Conservation (phyloP, 768 basidiomycete genomes). For the Boletellus emodensis region DNA sequence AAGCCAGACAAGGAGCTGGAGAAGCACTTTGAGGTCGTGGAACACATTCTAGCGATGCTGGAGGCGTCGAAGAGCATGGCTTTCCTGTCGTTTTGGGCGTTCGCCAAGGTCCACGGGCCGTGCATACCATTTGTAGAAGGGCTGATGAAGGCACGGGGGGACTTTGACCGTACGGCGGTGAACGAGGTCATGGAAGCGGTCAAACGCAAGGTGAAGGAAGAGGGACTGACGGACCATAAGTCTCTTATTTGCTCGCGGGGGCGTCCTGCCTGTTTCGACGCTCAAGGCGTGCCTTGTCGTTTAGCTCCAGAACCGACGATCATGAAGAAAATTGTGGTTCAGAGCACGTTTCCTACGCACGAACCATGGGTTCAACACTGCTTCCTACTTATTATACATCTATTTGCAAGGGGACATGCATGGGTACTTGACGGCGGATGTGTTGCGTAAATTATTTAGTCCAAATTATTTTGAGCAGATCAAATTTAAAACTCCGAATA, state of each 20-base stretch:
- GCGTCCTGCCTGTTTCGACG: not conserved
- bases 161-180: conserved; percentile 84
- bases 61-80: conserved; percentile 86
- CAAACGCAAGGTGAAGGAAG: conserved; percentile 89
- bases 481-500: not conserved
- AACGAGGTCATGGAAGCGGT: conserved; percentile 93
- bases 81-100: conserved; percentile 90
- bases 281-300: conserved; percentile 1
- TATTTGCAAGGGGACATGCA: not conserved
- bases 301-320: conserved; percentile 79
- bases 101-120: conserved; percentile 91
- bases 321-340: conserved; percentile 85
- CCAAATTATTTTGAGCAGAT: too few relatives aligned
- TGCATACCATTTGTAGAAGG: conserved; percentile 89
- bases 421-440: too few relatives aligned
- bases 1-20: conserved; percentile 81
- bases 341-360: conserved; percentile 65
- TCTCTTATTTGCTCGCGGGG: conserved; percentile 12
- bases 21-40: conserved; percentile 78
- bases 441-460: too few relatives aligned
- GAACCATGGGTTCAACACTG: conserved; percentile 1
- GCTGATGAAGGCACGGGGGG: conserved; percentile 83
- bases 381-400: not conserved
- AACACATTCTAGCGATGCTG: conserved; percentile 75
- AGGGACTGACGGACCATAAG: conserved; percentile 77